Percentiles rank a stretch among this genome's conserved stretches.
These are phyloP conservation scores for Plenodomus lindquistii DNA, from an alignment of 2,329 filamentous ascomycete genomes.

Conservation along the genomic window DNA sequence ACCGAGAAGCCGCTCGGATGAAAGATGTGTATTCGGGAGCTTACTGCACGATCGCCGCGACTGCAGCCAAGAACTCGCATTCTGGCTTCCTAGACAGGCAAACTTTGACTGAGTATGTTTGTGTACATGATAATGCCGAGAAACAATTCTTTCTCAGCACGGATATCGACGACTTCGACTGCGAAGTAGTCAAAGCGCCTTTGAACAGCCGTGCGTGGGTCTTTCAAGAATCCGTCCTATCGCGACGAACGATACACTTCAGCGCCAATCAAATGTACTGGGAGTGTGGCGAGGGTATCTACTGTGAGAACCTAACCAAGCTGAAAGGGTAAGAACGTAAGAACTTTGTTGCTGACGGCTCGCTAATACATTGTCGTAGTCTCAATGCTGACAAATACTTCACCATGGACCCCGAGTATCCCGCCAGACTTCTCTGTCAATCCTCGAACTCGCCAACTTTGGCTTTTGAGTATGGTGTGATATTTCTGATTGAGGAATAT, in stretches of 20 bases:
- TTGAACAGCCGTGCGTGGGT: constrained; percentile 14
- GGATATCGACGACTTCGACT: background rate
- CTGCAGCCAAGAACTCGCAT: background rate
- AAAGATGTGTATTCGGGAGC: constrained; percentile 2
- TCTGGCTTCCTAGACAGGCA: background rate
- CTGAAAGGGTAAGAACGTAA: background rate
- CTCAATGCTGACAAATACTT: too few species aligned
- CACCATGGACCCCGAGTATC: too few species aligned
- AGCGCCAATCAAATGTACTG: constrained; percentile 9
- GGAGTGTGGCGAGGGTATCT: constrained; percentile 7
- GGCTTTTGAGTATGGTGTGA: too few species aligned
- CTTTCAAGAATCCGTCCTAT: constrained; percentile 15
- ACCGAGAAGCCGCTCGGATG: constrained; percentile 3
- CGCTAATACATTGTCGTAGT: background rate
- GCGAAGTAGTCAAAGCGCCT: background rate
- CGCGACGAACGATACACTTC: constrained; percentile 14
- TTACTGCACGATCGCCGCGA: constrained; percentile 5
- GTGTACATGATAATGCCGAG: background rate
- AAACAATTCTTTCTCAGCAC: background rate
- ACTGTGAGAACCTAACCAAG: constrained; percentile 2
- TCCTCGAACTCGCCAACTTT: too few species aligned
- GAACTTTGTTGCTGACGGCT: background rate
- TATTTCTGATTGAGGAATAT: too few species aligned
- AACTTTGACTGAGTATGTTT: background rate
- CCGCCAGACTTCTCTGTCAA: too few species aligned